A percentile compares a stretch with the other conserved stretches of the same genome.
Conservation (phyloP, 2,329 filamentous ascomycete genomes). For the Neofusicoccum kwambonambiense region DNA sequence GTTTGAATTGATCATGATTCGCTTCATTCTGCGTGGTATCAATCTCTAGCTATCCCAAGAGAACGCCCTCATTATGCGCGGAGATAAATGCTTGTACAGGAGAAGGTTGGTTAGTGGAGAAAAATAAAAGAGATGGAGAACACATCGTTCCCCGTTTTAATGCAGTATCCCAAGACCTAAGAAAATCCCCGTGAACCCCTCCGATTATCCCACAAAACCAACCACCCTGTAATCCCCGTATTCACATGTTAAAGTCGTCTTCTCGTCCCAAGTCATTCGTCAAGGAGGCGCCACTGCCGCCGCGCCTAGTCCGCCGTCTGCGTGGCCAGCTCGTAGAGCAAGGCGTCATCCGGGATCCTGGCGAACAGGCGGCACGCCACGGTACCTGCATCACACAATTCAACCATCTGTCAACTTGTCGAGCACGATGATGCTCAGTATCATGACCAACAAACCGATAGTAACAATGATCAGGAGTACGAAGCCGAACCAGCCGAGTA, state of each 20-base stretch:
- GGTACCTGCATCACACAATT: background rate
- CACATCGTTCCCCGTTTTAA: background rate
- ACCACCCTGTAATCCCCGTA: too few relatives aligned
- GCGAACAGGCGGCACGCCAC: too few relatives aligned
- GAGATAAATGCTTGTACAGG: background rate
- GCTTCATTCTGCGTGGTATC: too few relatives aligned
- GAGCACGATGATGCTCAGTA: conserved; percentile 83
- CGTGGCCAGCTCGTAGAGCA: too few relatives aligned
- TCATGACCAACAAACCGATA: conserved; percentile 93
- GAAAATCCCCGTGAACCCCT: too few relatives aligned
- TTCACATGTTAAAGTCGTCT: too few relatives aligned
- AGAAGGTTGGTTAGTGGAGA: background rate
- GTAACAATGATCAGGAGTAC: conserved; percentile 91
- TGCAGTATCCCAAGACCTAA: background rate
- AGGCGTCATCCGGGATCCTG: too few relatives aligned
- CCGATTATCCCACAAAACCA: too few relatives aligned
- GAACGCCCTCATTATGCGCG: conserved; percentile 11
- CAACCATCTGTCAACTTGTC: conserved; percentile 33
- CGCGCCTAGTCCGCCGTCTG: too few relatives aligned
- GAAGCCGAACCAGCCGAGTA: conserved; percentile 97
- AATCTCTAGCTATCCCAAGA: background rate
- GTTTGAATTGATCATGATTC: too few relatives aligned
- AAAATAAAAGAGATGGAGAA: background rate
- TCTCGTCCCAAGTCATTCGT: too few relatives aligned
- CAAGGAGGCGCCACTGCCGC: too few relatives aligned